phyloP scores from a whole-genome alignment of 139 green algal species.

The Raphidocelis subcapitata region DNA sequence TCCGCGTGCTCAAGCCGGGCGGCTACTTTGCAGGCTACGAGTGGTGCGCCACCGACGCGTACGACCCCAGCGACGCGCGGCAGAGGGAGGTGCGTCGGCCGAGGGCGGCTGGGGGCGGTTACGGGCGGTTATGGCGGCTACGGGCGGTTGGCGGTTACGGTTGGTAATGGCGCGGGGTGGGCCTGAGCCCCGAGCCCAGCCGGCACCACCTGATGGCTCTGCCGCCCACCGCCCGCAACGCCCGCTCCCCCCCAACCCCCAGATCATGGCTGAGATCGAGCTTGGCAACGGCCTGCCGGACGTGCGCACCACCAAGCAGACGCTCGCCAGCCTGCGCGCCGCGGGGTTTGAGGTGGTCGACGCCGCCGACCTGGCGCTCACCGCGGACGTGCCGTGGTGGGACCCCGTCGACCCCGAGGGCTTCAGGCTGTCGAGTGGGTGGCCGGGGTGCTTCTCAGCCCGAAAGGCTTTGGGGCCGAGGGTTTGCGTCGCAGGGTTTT shows the following conservation, averaged over 20 bases:
- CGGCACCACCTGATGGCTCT: no score
- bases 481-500: no score
- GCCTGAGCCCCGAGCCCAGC: no score
- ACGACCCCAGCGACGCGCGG: slow-evolving; percentile 53
- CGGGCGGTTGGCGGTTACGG: no score
- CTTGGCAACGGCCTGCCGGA: slow-evolving; percentile 72
- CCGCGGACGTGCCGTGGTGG: slow-evolving; percentile 59
- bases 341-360: slow-evolving; percentile 60
- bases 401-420: slow-evolving; percentile 35
- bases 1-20: slow-evolving; percentile 69
- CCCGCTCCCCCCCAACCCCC: slow-evolving; percentile 25
- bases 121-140: no score
- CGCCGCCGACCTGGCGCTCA: slow-evolving; percentile 49
- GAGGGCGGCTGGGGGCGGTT: no score
- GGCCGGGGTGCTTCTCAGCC: no score
- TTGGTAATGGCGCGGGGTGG: no score
- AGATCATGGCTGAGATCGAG: slow-evolving; percentile 69
- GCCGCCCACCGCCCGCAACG: no score
- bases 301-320: slow-evolving; percentile 53
- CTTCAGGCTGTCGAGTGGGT: slow-evolving; percentile 25
- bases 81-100: slow-evolving; percentile 35
- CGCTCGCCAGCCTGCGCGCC: slow-evolving; percentile 46
- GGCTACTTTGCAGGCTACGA: slow-evolving; percentile 63
- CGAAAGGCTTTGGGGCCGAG: no score
- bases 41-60: slow-evolving; percentile 64